Base-by-base conservation (phyloP, 176 grass and related monocot genomes). In the Musa itinerans region DNA sequence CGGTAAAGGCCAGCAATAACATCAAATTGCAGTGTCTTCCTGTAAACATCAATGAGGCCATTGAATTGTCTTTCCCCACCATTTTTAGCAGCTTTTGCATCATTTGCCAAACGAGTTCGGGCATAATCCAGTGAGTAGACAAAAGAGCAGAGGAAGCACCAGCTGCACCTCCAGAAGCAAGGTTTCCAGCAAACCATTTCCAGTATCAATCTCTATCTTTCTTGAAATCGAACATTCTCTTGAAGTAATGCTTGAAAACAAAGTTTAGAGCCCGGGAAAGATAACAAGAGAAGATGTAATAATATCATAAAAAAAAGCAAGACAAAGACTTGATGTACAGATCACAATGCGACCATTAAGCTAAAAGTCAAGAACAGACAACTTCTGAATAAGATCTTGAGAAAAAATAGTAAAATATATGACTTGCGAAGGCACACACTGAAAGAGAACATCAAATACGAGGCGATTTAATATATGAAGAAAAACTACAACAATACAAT, bases 161-260 rank as follows among this genome's bases (percentile, higher is more conserved):
- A 26, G 71, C 52, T 55, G 71, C 71, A 73, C 71, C 71, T 54
- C 71, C 71, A 17, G 52, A 73, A 27, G 71, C 71, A 73, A 73
- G 71, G 71, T 73, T 73, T 23, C 71, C 71, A 25, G 13, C 52
- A 26, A 73, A 73, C 71, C 71, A 73, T 54, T 73, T 73, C 71
- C 71, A 54, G 71, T 55, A 54, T 27, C 71, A 52, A 29, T 73
- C 71, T 16, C 54, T 73, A 54, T 73, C 71, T 55, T 73, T 73
- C 71, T 73, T 73, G 50, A 73, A 73, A 73, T 55, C 54, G 52
- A 73, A 73, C 71, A 73, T 54, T 25, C 71, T 73, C 71, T 55
- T 73, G 71, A 73, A 73, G 71, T 55, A 55, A 26, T 73, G 52
- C 51, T 73, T 73, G 21, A 73, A 73, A 52, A 52, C 71, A 73